Base-by-base conservation (phyloP, 1,139 yeast species). In the Geotrichum bryndzae region DNA sequence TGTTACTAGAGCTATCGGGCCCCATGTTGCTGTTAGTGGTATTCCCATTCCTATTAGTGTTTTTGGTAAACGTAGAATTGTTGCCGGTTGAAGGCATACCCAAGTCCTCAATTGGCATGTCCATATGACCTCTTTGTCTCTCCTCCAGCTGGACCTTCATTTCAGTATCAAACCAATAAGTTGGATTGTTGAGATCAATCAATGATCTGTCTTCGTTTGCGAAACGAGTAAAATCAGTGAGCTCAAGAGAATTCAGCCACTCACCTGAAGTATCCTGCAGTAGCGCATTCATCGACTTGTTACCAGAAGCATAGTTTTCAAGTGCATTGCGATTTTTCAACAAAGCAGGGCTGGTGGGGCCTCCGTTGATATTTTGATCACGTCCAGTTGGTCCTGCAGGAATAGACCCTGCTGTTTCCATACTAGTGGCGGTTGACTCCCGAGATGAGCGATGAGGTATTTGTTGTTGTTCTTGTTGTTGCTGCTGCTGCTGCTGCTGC, bases 191-290 rank as follows among this genome's bases (percentile, higher is more conserved):
- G 5, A 59, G 25, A 48, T 59, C 61, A 18, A 50, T 51, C n/a
- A 59, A 15, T 11, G 50, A 29, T 1, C 35, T 10, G 15, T 35
- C 53, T 5, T 52, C 56, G 35, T 52, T 45, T 7, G 57, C 58
- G 53, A 53, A 59, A 18, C 56, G 59, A 2, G 60, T 54, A 27
- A 62, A 62, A 25, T 62, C 64, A 2, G 55, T 22, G 31, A 55
- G 46, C 35, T 59, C 64, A 8, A 62, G 57, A 2, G 63, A 57
- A 46, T 62, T 58, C 18, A 62, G 57, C 64, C 64, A 62, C 23
- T 57, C 61, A 2, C 61, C 63, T 25, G 61, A 60, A 7, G 51
- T 41, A 18, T 60, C 63, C n/a, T 52, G 58, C 22, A 62, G 33
- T 50, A 62, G 33, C n/a, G 53, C 58, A 46, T 54, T 58, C 25